phyloP scores from a whole-genome alignment of 2,329 filamentous ascomycete species.

The Dactylonectria macrodidyma region DNA sequence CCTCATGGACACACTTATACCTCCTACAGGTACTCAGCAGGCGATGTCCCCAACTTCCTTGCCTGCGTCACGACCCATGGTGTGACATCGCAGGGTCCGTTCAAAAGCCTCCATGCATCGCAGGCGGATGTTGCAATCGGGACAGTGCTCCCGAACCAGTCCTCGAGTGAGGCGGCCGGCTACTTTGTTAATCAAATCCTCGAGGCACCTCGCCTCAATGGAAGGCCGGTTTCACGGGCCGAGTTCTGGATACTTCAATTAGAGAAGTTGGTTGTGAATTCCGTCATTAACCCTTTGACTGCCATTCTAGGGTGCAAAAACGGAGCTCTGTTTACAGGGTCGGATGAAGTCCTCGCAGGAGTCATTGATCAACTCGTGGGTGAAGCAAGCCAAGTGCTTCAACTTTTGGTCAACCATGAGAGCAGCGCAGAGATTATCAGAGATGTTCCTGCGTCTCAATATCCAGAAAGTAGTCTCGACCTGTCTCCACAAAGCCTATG shows the following conservation, averaged over 20 bases:
- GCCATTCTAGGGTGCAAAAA: slow-evolving; percentile 84
- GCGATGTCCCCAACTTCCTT: slow-evolving; percentile 76
- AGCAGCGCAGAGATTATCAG: slow-evolving; percentile 57
- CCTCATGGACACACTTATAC: slow-evolving; percentile 63
- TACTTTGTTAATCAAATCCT: slow-evolving; percentile 62
- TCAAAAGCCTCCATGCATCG: slow-evolving; percentile 67
- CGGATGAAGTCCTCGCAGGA: slow-evolving; percentile 62
- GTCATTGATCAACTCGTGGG: slow-evolving; percentile 78
- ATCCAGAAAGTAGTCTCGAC: slow-evolving; percentile 28
- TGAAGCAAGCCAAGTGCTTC: slow-evolving; percentile 84
- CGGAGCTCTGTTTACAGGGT: slow-evolving; percentile 78
- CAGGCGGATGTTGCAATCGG: slow-evolving; percentile 65
- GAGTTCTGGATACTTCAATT: slow-evolving; percentile 77
- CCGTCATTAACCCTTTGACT: slow-evolving; percentile 88
- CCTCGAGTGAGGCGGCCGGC: slow-evolving; percentile 32
- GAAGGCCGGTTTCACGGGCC: slow-evolving; percentile 54
- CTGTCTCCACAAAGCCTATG: slow-evolving; percentile 39
- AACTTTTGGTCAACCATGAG: slow-evolving; percentile 75
- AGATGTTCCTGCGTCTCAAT: background rate
- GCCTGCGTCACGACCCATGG: slow-evolving; percentile 75
- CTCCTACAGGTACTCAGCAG: slow-evolving; percentile 55
- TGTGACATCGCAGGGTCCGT: slow-evolving; percentile 65
- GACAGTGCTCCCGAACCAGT: slow-evolving; percentile 55
- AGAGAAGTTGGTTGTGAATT: slow-evolving; percentile 88
- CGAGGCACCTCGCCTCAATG: slow-evolving; percentile 60